Percentiles rank a stretch among this genome's conserved stretches.
Conservation (phyloP, 352 stramenopile species). For the Phytophthora hibernalis region DNA sequence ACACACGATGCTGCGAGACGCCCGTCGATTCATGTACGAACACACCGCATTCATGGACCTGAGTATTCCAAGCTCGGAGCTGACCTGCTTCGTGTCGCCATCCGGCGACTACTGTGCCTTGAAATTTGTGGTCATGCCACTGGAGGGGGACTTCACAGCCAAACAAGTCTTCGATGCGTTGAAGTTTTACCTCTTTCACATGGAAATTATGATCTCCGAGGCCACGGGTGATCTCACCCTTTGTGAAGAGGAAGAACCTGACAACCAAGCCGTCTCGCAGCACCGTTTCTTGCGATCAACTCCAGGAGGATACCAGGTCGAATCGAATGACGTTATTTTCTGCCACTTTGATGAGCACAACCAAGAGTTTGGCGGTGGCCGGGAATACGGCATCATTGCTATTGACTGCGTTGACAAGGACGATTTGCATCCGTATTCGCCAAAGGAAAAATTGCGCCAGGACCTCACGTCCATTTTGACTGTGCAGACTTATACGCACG, state of each 20-base stretch:
- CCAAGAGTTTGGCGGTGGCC: conserved; percentile 28
- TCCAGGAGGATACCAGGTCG: conserved; percentile 34
- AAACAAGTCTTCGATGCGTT: conserved; percentile 37
- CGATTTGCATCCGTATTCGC: conserved; percentile 41
- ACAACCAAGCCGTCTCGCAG: conserved; percentile 28
- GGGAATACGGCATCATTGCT: conserved; percentile 34
- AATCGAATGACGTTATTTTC: conserved; percentile 41
- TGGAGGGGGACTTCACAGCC: conserved; percentile 25
- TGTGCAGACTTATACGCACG: conserved; percentile 29
- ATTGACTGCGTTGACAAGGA: conserved; percentile 47
- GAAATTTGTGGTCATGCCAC: conserved; percentile 39
- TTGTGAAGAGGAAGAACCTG: conserved; percentile 29
- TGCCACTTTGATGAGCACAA: conserved; percentile 35
- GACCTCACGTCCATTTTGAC: conserved; percentile 44
- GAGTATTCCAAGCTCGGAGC: conserved; percentile 27
- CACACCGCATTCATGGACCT: conserved; percentile 32
- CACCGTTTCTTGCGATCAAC: conserved; percentile 38
- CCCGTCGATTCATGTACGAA: conserved; percentile 37
- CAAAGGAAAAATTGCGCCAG: conserved; percentile 35
- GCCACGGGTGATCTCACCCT: conserved; percentile 41
- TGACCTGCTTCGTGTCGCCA: conserved; percentile 33
- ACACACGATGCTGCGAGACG: conserved; percentile 29
- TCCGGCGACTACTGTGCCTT: conserved; percentile 34
- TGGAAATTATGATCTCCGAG: conserved; percentile 53
- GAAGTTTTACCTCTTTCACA: conserved; percentile 41